Conservation (phyloP, 179 eudicot genomes). For the Silene noctiflora region DNA sequence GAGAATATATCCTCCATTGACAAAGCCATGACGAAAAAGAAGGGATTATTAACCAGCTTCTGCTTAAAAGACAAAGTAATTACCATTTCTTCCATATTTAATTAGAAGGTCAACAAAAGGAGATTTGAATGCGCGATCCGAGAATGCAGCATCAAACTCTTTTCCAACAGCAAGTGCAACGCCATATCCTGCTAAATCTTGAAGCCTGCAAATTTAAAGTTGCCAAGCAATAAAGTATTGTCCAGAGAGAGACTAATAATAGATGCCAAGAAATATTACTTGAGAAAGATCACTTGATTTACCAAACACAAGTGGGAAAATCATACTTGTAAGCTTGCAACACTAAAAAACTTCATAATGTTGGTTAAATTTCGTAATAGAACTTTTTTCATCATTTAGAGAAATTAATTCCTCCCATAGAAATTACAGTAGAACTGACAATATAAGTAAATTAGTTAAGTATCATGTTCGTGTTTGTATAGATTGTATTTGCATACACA, state of each 20-base stretch:
- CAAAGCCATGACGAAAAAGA: neutral
- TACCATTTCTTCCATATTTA: slow-evolving; percentile 85
- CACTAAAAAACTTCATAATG: neutral
- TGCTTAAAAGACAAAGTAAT: neutral
- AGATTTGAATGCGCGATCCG: slow-evolving; percentile 63
- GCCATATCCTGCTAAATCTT: slow-evolving; percentile 86
- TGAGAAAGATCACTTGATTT: neutral
- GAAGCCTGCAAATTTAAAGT: slow-evolving; percentile 51
- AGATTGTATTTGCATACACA: neutral
- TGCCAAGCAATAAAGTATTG: neutral
- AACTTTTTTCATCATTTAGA: neutral
- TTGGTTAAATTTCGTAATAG: neutral
- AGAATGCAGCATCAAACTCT: slow-evolving; percentile 51
- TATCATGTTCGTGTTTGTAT: neutral
- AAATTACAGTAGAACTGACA: neutral
- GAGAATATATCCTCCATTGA: slow-evolving; percentile 12
- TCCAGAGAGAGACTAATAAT: neutral
- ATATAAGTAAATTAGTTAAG: neutral
- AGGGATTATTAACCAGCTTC: neutral
- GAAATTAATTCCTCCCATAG: neutral
- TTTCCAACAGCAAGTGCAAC: slow-evolving; percentile 70
- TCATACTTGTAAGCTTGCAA: neutral
- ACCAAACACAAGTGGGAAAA: neutral
- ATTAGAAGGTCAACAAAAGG: slow-evolving; percentile 70
- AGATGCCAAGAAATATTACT: neutral